A percentile compares a stretch with the other conserved stretches of the same genome.
These are phyloP conservation scores for Phytopythium oedochilum DNA, from an alignment of 352 stramenopile genomes.

Conservation along the genomic window DNA sequence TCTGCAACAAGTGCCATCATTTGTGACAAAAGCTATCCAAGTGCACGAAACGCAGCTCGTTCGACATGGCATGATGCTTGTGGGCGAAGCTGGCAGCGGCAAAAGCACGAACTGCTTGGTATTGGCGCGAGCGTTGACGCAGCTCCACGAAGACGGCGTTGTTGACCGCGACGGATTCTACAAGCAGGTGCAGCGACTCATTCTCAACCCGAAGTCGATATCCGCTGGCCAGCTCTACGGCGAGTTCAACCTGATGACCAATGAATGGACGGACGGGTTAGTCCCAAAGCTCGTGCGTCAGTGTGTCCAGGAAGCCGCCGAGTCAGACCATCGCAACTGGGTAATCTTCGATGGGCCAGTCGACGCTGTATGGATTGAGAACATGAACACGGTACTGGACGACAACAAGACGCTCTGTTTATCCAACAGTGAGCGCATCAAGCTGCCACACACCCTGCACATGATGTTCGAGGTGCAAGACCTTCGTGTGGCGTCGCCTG, in stretches of 20 bases:
- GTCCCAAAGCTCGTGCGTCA: slow-evolving; percentile 92
- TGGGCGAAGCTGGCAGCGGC: slow-evolving; percentile 86
- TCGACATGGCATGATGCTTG: slow-evolving; percentile 93
- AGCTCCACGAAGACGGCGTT: slow-evolving; percentile 74
- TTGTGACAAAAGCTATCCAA: slow-evolving; percentile 86
- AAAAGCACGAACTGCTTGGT: slow-evolving; percentile 87
- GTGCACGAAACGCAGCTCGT: slow-evolving; percentile 90
- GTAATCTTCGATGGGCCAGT: slow-evolving; percentile 90
- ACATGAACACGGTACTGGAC: slow-evolving; percentile 89
- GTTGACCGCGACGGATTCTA: slow-evolving; percentile 85
- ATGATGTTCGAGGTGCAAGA: slow-evolving; percentile 95
- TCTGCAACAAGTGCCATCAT: slow-evolving; percentile 81
- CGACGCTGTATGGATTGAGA: slow-evolving; percentile 92
- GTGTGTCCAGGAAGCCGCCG: slow-evolving; percentile 70
- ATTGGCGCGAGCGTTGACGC: slow-evolving; percentile 64
- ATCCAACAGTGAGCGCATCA: slow-evolving; percentile 86
- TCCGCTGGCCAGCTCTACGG: slow-evolving; percentile 94
- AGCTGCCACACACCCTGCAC: slow-evolving; percentile 79
- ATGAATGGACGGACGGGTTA: slow-evolving; percentile 93
- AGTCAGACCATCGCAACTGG: slow-evolving; percentile 87
- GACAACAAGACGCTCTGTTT: slow-evolving; percentile 88
- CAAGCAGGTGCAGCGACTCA: slow-evolving; percentile 82
- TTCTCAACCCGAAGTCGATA: slow-evolving; percentile 95
- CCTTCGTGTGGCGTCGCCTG: slow-evolving; percentile 82
- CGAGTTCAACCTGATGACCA: slow-evolving; percentile 93